Evolutionary conservation across 1,284 basidiomycete genomes (phyloP), one percentile per base, ranked within the genome.

Genomic region (Vanrija sp.): DNA sequence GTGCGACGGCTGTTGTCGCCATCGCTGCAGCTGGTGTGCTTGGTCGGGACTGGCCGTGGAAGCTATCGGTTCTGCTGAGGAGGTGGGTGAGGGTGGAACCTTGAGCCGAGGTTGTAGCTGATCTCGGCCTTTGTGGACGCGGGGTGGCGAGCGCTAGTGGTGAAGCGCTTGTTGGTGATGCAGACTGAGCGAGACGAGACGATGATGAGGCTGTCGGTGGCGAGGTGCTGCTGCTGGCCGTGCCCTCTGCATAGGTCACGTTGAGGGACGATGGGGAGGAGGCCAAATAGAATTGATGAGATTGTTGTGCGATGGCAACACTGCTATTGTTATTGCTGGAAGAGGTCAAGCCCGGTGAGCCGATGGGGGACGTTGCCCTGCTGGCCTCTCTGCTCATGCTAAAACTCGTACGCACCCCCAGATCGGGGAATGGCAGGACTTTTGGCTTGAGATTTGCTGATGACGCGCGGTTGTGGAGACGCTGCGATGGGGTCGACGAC

Each of bases 361-460:
- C 38, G 28, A 60, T 45, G 6, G 57, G 57, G 7, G 45, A 48
- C 1, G 52, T 46, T 6, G 52, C 54, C 6, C 51, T 29, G 46
- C 47, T 54, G 1, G 42, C 34, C 26, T 59, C 61, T 38, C 54
- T 28, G 52, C 54, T 59, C 51, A 52, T 57, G 25, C 26, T 16
- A 14, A 34, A 34, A 12, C 34, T 34, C 4, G 51, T 26, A 9
- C 61, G 49, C 6, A 57, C 49, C 7, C 57, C 54, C 7, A 62
- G 43, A 40, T 62, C 61, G 19, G 61, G 61, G 43, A 58, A 62
- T 14, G 61, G 61, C 19, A 62, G 45, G 12, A 62, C 61, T 29
- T 62, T 62, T 2, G 61, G 61, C 34, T n/a, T 52, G 54, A 44
- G 18, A n/a, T 42, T 42, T 42, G n/a, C 40, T 42, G 46, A 21